Conservation (phyloP, 139 green algal species). For the Closterium sp. region DNA sequence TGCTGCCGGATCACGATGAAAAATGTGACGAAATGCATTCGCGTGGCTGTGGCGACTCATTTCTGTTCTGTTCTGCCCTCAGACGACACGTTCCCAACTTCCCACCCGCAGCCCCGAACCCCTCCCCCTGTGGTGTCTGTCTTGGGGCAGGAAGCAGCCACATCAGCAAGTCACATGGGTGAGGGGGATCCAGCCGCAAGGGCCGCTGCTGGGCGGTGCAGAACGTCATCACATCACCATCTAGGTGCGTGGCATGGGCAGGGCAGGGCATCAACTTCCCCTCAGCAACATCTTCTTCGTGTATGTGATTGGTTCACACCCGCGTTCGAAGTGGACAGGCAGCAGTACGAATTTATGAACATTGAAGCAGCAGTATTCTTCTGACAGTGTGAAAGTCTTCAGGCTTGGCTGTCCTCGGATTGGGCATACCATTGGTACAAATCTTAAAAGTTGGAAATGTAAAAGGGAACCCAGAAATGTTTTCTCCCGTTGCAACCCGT, state of each 20-base stretch:
- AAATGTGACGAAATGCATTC: background rate
- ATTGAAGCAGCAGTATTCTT: too few species aligned
- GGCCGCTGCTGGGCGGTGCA: background rate
- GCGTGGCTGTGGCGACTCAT: background rate
- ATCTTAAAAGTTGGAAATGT: too few species aligned
- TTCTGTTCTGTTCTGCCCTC: background rate
- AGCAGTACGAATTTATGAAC: background rate
- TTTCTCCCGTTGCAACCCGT: too few species aligned
- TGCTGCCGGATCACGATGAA: background rate
- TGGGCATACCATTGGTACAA: too few species aligned
- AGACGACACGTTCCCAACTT: background rate
- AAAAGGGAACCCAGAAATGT: too few species aligned
- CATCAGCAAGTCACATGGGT: background rate
- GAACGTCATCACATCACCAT: background rate
- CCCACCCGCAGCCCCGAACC: background rate
- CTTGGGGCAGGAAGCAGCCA: background rate
- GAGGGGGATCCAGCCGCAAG: background rate
- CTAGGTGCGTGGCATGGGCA: background rate
- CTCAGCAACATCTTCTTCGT: background rate
- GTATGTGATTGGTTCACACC: background rate
- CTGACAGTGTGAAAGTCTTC: too few species aligned
- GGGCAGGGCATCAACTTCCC: background rate
- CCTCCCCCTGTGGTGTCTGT: too few species aligned
- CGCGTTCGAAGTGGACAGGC: background rate
- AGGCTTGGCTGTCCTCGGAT: too few species aligned